A percentile compares a stretch with the other conserved stretches of the same genome.
Evolutionary conservation across 306 rosid species (phyloP).

Genomic region (Ormosia emarginata): DNA sequence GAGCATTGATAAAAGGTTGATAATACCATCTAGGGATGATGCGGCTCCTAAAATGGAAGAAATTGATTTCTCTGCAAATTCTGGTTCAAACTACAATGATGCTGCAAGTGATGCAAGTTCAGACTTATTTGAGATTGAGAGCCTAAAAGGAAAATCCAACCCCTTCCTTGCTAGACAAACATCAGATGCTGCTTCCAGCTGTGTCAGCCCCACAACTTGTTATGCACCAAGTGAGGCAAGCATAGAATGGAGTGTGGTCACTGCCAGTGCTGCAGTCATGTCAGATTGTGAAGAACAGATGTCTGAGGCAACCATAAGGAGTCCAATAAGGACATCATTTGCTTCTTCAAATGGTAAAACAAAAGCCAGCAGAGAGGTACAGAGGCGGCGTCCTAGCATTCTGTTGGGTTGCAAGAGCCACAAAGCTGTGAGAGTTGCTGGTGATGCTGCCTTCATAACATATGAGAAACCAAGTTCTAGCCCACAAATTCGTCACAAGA

Average conservation of each 20-base stretch:
- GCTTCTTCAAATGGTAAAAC: conserved; percentile 23
- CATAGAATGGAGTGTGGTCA: conserved; percentile 92
- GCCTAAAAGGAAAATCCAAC: conserved; percentile 48
- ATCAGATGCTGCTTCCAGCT: conserved; percentile 47
- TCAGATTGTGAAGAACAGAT: conserved; percentile 70
- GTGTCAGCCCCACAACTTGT: conserved; percentile 62
- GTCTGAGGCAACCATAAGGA: conserved; percentile 31
- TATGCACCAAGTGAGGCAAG: conserved; percentile 96
- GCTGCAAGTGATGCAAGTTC: conserved; percentile 86
- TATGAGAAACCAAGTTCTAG: conserved; percentile 34
- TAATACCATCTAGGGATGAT: conserved; percentile 32
- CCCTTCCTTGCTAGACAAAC: conserved; percentile 45
- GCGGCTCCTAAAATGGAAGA: conserved; percentile 30
- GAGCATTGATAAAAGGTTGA: conserved; percentile 51
- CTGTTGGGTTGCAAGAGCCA: conserved; percentile 74
- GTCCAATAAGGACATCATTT: conserved; percentile 24
- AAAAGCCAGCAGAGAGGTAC: conserved; percentile 29
- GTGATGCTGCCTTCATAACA: conserved; percentile 57
- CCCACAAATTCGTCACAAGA: conserved; percentile 17
- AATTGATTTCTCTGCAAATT: conserved; percentile 13
- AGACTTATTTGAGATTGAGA: conserved; percentile 86
- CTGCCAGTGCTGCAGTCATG: conserved; percentile 71
- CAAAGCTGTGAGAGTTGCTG: conserved; percentile 68
- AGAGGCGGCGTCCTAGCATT: conserved; percentile 33
- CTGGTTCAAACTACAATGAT: conserved; percentile 40